phyloP scores from a whole-genome alignment of 2,329 filamentous ascomycete species.

The Ceratocystis cubensis region DNA sequence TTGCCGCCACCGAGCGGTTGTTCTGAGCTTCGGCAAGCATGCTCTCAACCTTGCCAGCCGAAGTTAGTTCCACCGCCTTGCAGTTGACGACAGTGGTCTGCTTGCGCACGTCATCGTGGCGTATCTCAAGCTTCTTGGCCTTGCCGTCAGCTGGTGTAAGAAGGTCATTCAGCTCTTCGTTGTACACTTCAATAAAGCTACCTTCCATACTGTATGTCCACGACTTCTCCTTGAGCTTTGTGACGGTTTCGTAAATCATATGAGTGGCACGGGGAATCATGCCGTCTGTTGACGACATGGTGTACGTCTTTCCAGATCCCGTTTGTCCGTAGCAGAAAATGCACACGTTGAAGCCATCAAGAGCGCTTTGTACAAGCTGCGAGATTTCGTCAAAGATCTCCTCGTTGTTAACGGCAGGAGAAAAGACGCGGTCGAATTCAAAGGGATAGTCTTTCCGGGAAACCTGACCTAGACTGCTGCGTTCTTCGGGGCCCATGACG shows the following conservation, averaged over 20 bases:
- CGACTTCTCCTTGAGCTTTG: slow-evolving; percentile 72
- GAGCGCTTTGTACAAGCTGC: slow-evolving; percentile 86
- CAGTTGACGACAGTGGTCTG: slow-evolving; percentile 74
- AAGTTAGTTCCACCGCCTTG: slow-evolving; percentile 63
- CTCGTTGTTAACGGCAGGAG: slow-evolving; percentile 61
- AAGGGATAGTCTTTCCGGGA: slow-evolving; percentile 72
- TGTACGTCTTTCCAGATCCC: slow-evolving; percentile 90
- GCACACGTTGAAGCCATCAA: slow-evolving; percentile 97
- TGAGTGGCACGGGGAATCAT: slow-evolving; percentile 91
- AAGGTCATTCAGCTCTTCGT: slow-evolving; percentile 88
- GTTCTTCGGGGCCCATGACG: slow-evolving; percentile 71
- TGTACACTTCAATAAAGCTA: slow-evolving; percentile 95
- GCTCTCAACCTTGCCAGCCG: slow-evolving; percentile 63
- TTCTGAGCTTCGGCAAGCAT: slow-evolving; percentile 70
- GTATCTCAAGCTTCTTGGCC: slow-evolving; percentile 73
- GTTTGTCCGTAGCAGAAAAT: slow-evolving; percentile 99
- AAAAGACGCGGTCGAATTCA: slow-evolving; percentile 86
- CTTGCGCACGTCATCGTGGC: slow-evolving; percentile 70
- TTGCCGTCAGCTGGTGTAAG: slow-evolving; percentile 48
- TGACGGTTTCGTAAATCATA: slow-evolving; percentile 86
- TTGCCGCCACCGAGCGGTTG: slow-evolving; percentile 86
- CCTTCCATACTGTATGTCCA: slow-evolving; percentile 94
- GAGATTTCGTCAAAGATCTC: slow-evolving; percentile 94
- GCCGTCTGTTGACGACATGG: slow-evolving; percentile 81
- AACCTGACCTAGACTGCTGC: slow-evolving; percentile 62